Evolutionary conservation across 2,329 filamentous ascomycete genomes (phyloP), one percentile per base, ranked within the genome.

Genomic region (Ophiostoma montium): DNA sequence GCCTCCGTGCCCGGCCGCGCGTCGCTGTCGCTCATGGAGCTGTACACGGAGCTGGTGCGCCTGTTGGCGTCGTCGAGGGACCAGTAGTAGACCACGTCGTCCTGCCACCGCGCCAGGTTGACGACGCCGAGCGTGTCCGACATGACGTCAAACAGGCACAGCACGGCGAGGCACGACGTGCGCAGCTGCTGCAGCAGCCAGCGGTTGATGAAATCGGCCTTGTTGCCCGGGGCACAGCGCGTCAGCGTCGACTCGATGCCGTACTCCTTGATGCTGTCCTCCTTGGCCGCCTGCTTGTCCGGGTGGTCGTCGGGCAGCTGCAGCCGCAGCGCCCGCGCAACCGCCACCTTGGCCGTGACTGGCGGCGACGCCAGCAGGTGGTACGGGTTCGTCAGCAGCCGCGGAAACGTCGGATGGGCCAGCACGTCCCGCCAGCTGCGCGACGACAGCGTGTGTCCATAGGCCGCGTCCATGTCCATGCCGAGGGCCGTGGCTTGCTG

Each of bases 111-210:
- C 16, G 59, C 54, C 8, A 60, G 38, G 49, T 67, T 63, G 9
- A 59, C 55, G 15, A 69, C 61, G 16, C 57, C 57, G 15, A 67
- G 54, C 6, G 36, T 52, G 5, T 53, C 49, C 12, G 60, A 56
- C 46, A 66, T 68, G 6, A 63, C 60, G 10, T 61, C 57, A 52
- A 69, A 67, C 8, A 76, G 61, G 2, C 70, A 57, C 49, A 67
- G 60, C 1, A 62, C 70, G 52, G 72, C 67, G 49, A 74, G 57
- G 0, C 70, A 62, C 3, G 69, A 72, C 13, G 63, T 61, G 33
- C 71, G 67, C 36, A 77, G 62, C 38, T 69, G 67, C 44, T 76
- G 70, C 12, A 76, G 63, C 3, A 77, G 60, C 74, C 74, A 77
- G 36, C 70, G 64, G 54, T 70, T 70, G 55, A 77, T 66, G 50